Evolutionary conservation across 345 rosid genomes (phyloP).

Genomic region (Draba incana): DNA sequence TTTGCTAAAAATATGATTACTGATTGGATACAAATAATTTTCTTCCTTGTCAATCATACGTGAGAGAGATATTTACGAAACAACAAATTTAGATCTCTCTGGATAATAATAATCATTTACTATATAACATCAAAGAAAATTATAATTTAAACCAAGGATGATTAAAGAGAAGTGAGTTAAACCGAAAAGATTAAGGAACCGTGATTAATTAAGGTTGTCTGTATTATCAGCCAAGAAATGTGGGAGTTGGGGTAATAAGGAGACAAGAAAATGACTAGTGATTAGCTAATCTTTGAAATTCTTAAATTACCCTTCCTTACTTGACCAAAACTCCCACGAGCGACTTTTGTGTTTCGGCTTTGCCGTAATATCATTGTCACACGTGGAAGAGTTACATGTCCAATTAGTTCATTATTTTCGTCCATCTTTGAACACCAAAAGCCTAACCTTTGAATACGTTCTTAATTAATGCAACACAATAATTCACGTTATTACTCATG

Average conservation of each 20-base stretch:
- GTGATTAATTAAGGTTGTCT: constrained; percentile 39
- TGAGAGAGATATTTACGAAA: too few relatives aligned
- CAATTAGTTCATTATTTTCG: background rate
- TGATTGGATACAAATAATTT: too few relatives aligned
- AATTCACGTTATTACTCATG: background rate
- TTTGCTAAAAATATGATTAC: too few relatives aligned
- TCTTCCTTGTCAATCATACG: too few relatives aligned
- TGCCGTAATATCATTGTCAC: constrained; percentile 4
- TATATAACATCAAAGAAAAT: too few relatives aligned
- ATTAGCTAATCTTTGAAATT: background rate
- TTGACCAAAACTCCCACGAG: constrained; percentile 33
- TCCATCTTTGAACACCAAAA: background rate
- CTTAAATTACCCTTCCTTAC: constrained; percentile 25
- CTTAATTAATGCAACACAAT: background rate
- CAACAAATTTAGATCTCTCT: too few relatives aligned
- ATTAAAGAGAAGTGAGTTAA: too few relatives aligned
- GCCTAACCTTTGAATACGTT: background rate
- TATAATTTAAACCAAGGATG: too few relatives aligned
- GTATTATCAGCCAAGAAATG: too few relatives aligned
- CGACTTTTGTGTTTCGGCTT: constrained; percentile 7
- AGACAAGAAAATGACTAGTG: constrained; percentile 36
- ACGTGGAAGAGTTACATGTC: constrained; percentile 8
- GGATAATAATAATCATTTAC: too few relatives aligned
- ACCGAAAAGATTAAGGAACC: background rate
- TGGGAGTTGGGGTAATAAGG: constrained; percentile 12